Conservation (phyloP, 1,284 basidiomycete species). For the Irpex sp. region DNA sequence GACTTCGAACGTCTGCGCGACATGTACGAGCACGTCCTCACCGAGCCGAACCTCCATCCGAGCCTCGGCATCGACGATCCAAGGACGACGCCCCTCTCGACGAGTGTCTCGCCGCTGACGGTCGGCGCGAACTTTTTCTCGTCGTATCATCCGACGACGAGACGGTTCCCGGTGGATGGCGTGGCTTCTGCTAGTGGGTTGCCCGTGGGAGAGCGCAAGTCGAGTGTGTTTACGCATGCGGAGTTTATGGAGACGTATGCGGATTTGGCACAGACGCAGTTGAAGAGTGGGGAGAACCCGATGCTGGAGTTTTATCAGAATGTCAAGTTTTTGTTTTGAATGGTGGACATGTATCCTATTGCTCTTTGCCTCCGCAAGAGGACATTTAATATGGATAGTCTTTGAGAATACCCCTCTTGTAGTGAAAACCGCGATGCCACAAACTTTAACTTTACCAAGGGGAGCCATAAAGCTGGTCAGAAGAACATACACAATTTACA, state of each 20-base stretch:
- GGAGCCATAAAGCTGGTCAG: too few species aligned
- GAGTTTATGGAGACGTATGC: constrained; percentile 84
- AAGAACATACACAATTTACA: neutral
- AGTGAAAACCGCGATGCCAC: neutral
- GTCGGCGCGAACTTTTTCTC: constrained; percentile 67
- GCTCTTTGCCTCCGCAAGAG: too few species aligned
- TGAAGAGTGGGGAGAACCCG: constrained; percentile 82
- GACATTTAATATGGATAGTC: too few species aligned
- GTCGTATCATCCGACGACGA: constrained; percentile 49
- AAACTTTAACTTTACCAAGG: neutral
- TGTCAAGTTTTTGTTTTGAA: constrained; percentile 77
- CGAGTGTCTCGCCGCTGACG: constrained; percentile 43
- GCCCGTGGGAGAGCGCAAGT: constrained; percentile 74
- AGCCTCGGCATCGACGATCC: constrained; percentile 21
- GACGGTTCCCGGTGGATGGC: constrained; percentile 60
- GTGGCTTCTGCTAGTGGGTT: constrained; percentile 68
- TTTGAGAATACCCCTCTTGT: too few species aligned
- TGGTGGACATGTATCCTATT: too few species aligned
- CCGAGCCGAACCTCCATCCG: constrained; percentile 37
- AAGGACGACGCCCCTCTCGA: constrained; percentile 40
- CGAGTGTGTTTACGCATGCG: constrained; percentile 76
- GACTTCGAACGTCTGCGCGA: constrained; percentile 82
- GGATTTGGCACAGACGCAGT: constrained; percentile 58
- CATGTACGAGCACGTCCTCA: constrained; percentile 82
- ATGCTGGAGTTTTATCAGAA: constrained; percentile 85